phyloP scores from a whole-genome alignment of 139 green algal genomes.

The Chlamydomonas schloesseri region DNA sequence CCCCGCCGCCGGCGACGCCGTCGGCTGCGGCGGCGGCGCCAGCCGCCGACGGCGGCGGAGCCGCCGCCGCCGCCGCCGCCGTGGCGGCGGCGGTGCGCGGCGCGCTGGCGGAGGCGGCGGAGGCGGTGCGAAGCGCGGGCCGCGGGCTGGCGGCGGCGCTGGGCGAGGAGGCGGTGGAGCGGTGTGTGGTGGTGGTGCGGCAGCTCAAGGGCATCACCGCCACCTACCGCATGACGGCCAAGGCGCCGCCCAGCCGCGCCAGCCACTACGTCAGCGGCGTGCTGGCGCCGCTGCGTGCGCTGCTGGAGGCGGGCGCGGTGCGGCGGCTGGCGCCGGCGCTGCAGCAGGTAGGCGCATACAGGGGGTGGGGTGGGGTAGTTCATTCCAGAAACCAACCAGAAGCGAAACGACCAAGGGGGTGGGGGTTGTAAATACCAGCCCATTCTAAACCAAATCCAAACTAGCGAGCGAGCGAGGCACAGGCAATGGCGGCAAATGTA shows the following conservation, averaged over 20 bases:
- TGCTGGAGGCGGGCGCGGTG: slow-evolving; percentile 44
- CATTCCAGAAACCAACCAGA: too few species aligned
- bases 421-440: too few species aligned
- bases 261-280: slow-evolving; percentile 85
- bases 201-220: slow-evolving; percentile 95
- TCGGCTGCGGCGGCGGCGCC: not conserved
- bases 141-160: slow-evolving; percentile 8
- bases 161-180: slow-evolving; percentile 50
- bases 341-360: slow-evolving; percentile 20
- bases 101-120: slow-evolving; percentile 38
- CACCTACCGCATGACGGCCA: slow-evolving; percentile 93
- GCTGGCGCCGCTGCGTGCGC: slow-evolving; percentile 52
- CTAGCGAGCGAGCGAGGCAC: too few species aligned
- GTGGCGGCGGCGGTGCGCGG: slow-evolving; percentile 33
- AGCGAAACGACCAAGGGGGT: too few species aligned
- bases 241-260: slow-evolving; percentile 81
- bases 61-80: not conserved
- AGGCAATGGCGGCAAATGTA: too few species aligned
- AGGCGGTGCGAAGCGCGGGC: slow-evolving; percentile 39
- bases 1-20: not conserved
- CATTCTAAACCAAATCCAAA: too few species aligned
- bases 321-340: slow-evolving; percentile 5
- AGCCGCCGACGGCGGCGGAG: not conserved
- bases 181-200: slow-evolving; percentile 68
- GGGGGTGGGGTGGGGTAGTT: too few species aligned